Evolutionary conservation across 1,284 basidiomycete species (phyloP).

Genomic region (Pulchroboletus neoregius): DNA sequence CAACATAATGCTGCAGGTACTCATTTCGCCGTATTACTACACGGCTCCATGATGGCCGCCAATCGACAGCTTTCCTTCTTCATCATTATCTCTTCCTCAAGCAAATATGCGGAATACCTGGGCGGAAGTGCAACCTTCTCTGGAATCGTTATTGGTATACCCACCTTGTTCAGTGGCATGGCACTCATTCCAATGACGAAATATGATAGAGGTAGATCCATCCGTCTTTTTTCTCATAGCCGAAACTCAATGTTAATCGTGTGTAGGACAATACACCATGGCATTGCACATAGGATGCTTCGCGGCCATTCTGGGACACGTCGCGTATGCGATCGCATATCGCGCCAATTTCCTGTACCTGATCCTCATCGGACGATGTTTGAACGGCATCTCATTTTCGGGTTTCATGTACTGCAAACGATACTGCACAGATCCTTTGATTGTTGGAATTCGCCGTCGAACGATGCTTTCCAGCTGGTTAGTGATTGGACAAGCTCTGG

Average conservation of each 20-base stretch:
- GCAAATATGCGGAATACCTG: constrained; percentile 56
- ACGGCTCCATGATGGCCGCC: too few species aligned
- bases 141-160: constrained; percentile 66
- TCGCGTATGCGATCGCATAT: constrained; percentile 47
- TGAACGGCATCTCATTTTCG: constrained; percentile 44
- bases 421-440: constrained; percentile 61
- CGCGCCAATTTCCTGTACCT: constrained; percentile 44
- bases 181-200: constrained; percentile 54
- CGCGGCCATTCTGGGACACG: constrained; percentile 40
- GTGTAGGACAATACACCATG: constrained; percentile 47
- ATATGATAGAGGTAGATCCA: constrained; percentile 48
- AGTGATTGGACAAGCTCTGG: constrained; percentile 60
- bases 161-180: constrained; percentile 38
- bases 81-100: constrained; percentile 63
- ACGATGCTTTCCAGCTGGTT: constrained; percentile 63
- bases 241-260: constrained; percentile 1
- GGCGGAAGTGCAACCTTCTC: constrained; percentile 65
- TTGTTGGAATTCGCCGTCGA: constrained; percentile 61
- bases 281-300: constrained; percentile 45
- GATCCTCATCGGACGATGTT: constrained; percentile 46
- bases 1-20: constrained; percentile 47
- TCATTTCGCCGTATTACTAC: neutral
- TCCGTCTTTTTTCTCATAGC: neutral
- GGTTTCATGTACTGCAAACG: constrained; percentile 54
- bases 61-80: constrained; percentile 56